phyloP scores from a whole-genome alignment of 768 basidiomycete species.

The Auriscalpium orientale region DNA sequence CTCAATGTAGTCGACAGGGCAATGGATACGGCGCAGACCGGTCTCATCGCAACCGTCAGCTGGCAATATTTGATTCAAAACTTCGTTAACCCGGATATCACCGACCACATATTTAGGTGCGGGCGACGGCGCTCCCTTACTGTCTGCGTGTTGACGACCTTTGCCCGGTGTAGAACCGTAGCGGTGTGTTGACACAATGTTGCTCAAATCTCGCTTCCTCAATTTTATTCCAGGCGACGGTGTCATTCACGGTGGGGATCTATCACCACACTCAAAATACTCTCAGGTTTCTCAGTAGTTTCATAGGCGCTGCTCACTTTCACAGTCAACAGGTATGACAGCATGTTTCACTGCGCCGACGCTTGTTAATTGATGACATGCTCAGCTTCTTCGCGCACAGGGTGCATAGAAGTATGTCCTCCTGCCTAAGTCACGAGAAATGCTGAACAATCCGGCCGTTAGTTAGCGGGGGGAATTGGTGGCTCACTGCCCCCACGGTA shows the following conservation, averaged over 20 bases:
- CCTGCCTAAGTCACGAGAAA: background rate
- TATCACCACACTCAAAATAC: background rate
- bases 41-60: background rate
- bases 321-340: slow-evolving; percentile 8
- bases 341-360: background rate
- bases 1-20: background rate
- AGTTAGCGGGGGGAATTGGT: slow-evolving; percentile 11
- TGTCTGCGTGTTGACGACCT: background rate
- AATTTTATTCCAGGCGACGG: background rate
- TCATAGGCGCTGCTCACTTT: background rate
- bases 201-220: background rate
- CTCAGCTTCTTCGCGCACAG: slow-evolving; percentile 6
- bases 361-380: background rate
- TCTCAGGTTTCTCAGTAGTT: background rate
- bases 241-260: background rate
- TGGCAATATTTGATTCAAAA: slow-evolving; percentile 7
- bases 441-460: background rate
- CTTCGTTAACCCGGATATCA: background rate
- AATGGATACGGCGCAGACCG: slow-evolving; percentile 3
- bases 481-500: slow-evolving; percentile 5
- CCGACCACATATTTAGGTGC: slow-evolving; percentile 2
- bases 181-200: background rate
- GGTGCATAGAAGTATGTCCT: slow-evolving; percentile 4
- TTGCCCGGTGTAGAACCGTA: too few relatives aligned
- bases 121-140: background rate